A percentile compares a stretch with the other conserved stretches of the same genome.
phyloP scores from a whole-genome alignment of 495 filamentous ascomycete genomes.

The Lasiosphaeris hirsuta region DNA sequence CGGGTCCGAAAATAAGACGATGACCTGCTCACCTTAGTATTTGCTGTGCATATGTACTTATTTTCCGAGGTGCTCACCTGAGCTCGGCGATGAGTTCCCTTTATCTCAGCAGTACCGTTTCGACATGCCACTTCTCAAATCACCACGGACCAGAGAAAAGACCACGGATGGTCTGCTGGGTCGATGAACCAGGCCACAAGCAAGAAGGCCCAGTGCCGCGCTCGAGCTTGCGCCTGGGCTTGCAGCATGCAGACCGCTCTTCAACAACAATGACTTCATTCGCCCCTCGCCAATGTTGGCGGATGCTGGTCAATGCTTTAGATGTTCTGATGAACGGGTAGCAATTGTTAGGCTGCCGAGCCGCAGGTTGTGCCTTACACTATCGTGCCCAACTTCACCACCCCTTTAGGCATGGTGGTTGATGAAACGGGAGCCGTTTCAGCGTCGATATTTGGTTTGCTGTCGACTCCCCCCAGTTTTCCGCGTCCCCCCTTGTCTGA shows the following conservation, averaged over 20 bases:
- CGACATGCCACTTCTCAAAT: no score
- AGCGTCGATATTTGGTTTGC: conserved; percentile 12
- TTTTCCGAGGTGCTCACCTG: no score
- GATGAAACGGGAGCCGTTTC: conserved; percentile 30
- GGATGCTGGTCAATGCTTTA: conserved; percentile 8
- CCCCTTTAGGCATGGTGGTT: conserved; percentile 13
- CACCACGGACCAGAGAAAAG: background rate
- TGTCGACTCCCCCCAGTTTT: background rate
- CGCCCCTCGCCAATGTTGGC: conserved; percentile 1
- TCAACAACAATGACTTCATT: conserved; percentile 9
- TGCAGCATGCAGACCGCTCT: conserved; percentile 9
- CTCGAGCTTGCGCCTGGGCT: background rate
- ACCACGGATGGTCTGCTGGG: background rate
- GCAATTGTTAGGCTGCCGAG: background rate
- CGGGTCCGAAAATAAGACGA: no score
- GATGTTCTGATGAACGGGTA: background rate
- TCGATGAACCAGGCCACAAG: conserved; percentile 11
- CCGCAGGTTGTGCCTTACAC: background rate
- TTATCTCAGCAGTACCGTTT: no score
- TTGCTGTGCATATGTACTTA: no score
- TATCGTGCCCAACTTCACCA: conserved; percentile 1
- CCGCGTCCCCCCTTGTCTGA: conserved; percentile 5
- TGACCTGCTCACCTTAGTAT: no score
- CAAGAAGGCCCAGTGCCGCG: conserved; percentile 1
- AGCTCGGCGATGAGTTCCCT: no score